Evolutionary conservation across 2,329 filamentous ascomycete species (phyloP).

Genomic region (Aspergillus sp.): DNA sequence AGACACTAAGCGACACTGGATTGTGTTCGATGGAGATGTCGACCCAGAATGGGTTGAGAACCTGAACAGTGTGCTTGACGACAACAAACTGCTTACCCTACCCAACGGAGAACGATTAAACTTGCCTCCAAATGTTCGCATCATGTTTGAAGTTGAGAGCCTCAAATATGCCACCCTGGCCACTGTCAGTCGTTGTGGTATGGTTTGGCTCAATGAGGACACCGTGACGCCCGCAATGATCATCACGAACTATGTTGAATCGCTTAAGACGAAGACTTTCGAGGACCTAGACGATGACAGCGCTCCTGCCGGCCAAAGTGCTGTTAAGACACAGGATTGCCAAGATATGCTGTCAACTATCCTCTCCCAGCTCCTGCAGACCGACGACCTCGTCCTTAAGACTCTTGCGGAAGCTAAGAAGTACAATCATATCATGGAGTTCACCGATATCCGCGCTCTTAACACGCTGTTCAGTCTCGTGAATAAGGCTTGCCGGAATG

Average conservation of each 20-base stretch:
- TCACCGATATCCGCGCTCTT: slow-evolving; percentile 84
- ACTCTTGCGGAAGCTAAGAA: slow-evolving; percentile 72
- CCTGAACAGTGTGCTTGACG: slow-evolving; percentile 97
- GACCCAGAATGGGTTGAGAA: slow-evolving; percentile 99
- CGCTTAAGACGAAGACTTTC: slow-evolving; percentile 78
- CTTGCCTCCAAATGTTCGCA: slow-evolving; percentile 88
- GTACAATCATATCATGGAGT: slow-evolving; percentile 98
- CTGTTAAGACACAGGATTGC: slow-evolving; percentile 74
- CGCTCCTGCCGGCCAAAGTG: slow-evolving; percentile 70
- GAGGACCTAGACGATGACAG: slow-evolving; percentile 95
- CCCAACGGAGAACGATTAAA: slow-evolving; percentile 98
- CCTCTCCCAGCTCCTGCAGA: slow-evolving; percentile 71
- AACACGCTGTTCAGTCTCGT: slow-evolving; percentile 93
- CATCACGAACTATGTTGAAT: slow-evolving; percentile 85
- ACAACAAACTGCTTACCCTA: slow-evolving; percentile 96
- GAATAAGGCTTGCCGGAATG: slow-evolving; percentile 87
- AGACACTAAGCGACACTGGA: slow-evolving; percentile 96
- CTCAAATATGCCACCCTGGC: slow-evolving; percentile 96
- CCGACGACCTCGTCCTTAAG: slow-evolving; percentile 76
- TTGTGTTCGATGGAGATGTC: slow-evolving; percentile 98
- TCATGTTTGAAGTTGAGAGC: slow-evolving; percentile 99
- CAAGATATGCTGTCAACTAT: slow-evolving; percentile 80
- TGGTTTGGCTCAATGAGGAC: slow-evolving; percentile 99
- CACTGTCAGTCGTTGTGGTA: slow-evolving; percentile 98
- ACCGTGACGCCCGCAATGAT: slow-evolving; percentile 92